These are phyloP conservation scores for Thalassiosira pacifica DNA, from an alignment of 352 stramenopile genomes.

Conservation along the genomic window DNA sequence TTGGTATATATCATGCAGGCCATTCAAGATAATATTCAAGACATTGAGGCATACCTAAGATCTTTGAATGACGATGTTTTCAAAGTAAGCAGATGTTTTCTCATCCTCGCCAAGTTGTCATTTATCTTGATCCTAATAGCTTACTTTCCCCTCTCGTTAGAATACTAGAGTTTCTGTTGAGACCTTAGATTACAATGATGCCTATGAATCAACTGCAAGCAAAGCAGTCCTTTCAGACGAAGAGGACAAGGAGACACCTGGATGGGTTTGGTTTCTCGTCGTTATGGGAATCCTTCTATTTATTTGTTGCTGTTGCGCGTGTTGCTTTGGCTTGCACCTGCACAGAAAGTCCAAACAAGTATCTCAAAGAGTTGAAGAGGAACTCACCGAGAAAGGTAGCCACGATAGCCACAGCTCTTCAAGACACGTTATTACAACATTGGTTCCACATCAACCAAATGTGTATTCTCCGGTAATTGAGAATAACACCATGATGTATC, in stretches of 20 bases:
- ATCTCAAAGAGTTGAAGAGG: not conserved
- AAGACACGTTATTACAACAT: not conserved
- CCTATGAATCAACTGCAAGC: too few relatives aligned
- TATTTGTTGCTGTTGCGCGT: constrained; percentile 21
- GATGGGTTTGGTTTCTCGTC: constrained; percentile 36
- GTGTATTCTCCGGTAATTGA: not conserved
- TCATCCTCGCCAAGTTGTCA: not conserved
- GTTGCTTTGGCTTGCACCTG: constrained; percentile 3
- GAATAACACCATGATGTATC: not conserved
- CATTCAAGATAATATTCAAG: constrained; percentile 7
- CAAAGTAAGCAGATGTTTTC: not conserved
- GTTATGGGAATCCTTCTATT: constrained; percentile 7
- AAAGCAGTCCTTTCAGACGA: not conserved
- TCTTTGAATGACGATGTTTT: constrained; percentile 10
- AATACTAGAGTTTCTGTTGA: constrained; percentile 11
- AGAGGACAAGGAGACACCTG: not conserved
- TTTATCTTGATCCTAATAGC: not conserved
- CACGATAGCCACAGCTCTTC: too few relatives aligned
- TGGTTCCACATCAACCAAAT: constrained; percentile 17
- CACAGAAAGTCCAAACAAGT: not conserved
- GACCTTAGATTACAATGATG: not conserved
- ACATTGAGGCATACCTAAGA: constrained; percentile 16
- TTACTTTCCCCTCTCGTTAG: constrained; percentile 4
- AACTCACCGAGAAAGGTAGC: not conserved
- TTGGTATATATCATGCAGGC: constrained; percentile 9